Base-by-base conservation (phyloP, 352 stramenopile species). In the Globisporangium iwayamae region DNA sequence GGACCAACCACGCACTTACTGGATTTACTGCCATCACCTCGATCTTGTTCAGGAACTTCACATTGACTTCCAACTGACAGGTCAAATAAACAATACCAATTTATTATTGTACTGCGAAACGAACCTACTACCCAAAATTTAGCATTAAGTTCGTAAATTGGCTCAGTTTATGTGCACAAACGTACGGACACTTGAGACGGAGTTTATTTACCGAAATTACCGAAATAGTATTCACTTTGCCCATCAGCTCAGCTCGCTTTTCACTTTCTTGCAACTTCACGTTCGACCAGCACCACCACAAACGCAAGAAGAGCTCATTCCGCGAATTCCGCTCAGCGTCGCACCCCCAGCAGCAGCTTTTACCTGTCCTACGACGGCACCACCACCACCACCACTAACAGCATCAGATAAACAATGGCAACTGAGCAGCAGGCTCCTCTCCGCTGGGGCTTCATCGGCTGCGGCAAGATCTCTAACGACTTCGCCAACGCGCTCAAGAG, bases 381-480 rank as follows among this genome's bases (percentile, higher is more conserved):
- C n/a, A 53, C 9, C 47, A 18, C 47, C 8, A 16, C 9, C 47
- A 18, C 10, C 22, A 4, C 36, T 36, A 36, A 36, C 32, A 36
- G 32, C 48, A 28, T 28, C 25, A 28, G 25, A 28, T 28, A 28
- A 36, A 11, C 13, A 3, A 55, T 55, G 34, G 18, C 53, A 20
- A 48, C 36, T 3, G 6, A 32, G 5, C 7, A 43, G 7, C 25
- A 30, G 14, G 7, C 13, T 25, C 22, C 68, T 47, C 73, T 80
- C 7, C 73, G 70, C 28, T 83, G 75, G 72, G 75, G 75, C 8
- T 83, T 80, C 60, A 69, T 83, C 54, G 76, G 79, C 54, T 88
- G 76, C 65, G 79, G 76, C 39, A 74, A 74, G 43, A 88, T 88
- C 63, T 73, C 66, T 1, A 69, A 68, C 54, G 78, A 83, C 66